phyloP scores from a whole-genome alignment of 2,329 filamentous ascomycete species.

The Lecanicillium sp. region DNA sequence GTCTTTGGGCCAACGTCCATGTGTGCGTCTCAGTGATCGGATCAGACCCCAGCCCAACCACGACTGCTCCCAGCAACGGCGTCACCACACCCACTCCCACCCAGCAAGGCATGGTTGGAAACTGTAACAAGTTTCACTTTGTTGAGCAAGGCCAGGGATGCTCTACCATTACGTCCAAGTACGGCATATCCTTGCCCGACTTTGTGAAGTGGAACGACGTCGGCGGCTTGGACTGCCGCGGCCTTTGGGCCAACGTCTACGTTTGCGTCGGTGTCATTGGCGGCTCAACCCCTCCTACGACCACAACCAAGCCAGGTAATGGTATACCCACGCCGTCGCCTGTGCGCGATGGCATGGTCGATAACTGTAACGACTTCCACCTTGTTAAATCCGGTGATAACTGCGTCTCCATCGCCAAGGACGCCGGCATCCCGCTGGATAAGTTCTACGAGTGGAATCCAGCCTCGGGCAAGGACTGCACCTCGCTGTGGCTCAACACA shows the following conservation, averaged over 20 bases:
- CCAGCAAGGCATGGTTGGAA: slow-evolving; percentile 15
- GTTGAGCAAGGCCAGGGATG: slow-evolving; percentile 15
- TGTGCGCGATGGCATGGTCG: slow-evolving; percentile 9
- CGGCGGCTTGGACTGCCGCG: neutral
- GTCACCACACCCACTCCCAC: slow-evolving; percentile 9
- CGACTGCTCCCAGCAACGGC: neutral
- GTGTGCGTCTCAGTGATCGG: slow-evolving; percentile 6
- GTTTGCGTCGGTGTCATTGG: slow-evolving; percentile 2
- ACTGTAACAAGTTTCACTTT: slow-evolving; percentile 16
- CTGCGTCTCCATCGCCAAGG: slow-evolving; percentile 1
- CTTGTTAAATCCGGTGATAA: slow-evolving; percentile 2
- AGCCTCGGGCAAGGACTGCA: slow-evolving; percentile 7
- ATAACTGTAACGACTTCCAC: slow-evolving; percentile 8
- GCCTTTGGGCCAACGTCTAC: slow-evolving; percentile 1
- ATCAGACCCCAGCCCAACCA: neutral
- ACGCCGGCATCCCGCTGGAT: neutral
- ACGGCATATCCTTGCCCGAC: slow-evolving; percentile 13
- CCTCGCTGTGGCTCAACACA: slow-evolving; percentile 2
- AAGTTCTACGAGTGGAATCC: slow-evolving; percentile 10
- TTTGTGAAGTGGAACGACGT: slow-evolving; percentile 11
- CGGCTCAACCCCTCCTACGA: neutral
- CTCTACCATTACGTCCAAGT: slow-evolving; percentile 11
- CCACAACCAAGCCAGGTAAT: slow-evolving; percentile 10
- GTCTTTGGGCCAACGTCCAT: slow-evolving; percentile 6
- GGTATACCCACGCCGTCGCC: slow-evolving; percentile 7